Conservation (phyloP, 2,329 filamentous ascomycete genomes). For the Xylariaceae sp. region DNA sequence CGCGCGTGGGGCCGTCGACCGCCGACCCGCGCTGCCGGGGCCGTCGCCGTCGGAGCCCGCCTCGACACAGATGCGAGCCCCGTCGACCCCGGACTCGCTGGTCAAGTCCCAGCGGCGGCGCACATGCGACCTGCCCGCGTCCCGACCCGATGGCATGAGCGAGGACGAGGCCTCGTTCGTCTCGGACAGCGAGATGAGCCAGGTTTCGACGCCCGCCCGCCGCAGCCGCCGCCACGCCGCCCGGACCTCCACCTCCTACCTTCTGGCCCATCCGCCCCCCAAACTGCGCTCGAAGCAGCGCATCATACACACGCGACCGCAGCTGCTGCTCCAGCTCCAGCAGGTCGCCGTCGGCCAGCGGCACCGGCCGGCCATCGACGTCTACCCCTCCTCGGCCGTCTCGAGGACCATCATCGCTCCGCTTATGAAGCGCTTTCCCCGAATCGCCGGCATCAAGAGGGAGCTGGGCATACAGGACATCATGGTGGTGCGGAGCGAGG, state of each 20-base stretch:
- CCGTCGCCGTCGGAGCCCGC: slow-evolving; percentile 9
- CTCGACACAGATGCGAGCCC: slow-evolving; percentile 10
- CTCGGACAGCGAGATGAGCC: slow-evolving; percentile 41
- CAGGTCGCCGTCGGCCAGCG: slow-evolving; percentile 52
- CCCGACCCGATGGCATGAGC: slow-evolving; percentile 28
- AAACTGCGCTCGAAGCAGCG: slow-evolving; percentile 53
- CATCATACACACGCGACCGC: slow-evolving; percentile 58
- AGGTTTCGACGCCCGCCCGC: slow-evolving; percentile 29
- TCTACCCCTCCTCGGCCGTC: slow-evolving; percentile 61
- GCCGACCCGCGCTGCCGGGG: slow-evolving; percentile 5
- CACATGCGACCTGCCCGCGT: slow-evolving; percentile 17
- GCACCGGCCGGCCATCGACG: slow-evolving; percentile 62
- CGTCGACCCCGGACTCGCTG: slow-evolving; percentile 9
- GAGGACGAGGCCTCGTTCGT: slow-evolving; percentile 41
- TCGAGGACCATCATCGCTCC: slow-evolving; percentile 49
- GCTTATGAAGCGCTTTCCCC: slow-evolving; percentile 53
- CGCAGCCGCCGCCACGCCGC: slow-evolving; percentile 34
- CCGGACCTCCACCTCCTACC: slow-evolving; percentile 54
- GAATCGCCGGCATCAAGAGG: slow-evolving; percentile 55
- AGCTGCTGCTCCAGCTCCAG: slow-evolving; percentile 65
- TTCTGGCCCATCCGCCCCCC: slow-evolving; percentile 61
- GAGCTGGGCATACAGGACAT: slow-evolving; percentile 62
- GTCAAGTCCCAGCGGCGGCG: slow-evolving; percentile 16
- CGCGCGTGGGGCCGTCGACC: slow-evolving; percentile 9
- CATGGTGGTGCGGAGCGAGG: slow-evolving; percentile 62